Evolutionary conservation across 2,329 filamentous ascomycete genomes (phyloP), one percentile per base, ranked within the genome.

Genomic region (Alternaria longipes): DNA sequence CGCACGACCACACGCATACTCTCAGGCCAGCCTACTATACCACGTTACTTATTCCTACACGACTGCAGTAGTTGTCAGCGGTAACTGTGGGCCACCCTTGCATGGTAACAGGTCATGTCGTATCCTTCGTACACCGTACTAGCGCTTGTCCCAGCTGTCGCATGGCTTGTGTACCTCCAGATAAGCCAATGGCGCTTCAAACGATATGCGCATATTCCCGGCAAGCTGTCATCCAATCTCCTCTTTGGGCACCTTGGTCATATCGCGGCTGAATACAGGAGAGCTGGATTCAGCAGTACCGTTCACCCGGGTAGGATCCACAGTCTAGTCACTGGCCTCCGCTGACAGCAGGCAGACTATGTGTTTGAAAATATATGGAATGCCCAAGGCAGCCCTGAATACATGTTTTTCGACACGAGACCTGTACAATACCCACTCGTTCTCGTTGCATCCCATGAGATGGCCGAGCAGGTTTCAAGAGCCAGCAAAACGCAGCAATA

Each of bases 401-500:
- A 75, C 24, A 56, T 73, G 60, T 63, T 74, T 4, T 32, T 76
- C 2, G 78, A 80, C 50, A 66, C 76, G 14, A 70, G 78, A 7
- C 78, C 78, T 14, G 57, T 73, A 9, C 64, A 66, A 26, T 68
- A 71, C 34, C 62, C 71, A 1, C 36, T 78, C 22, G 24, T 64
- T 12, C 42, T 78, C 7, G 59, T 80, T 20, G 38, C 62, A 5
- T 74, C 74, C 4, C 76, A 80, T 45, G 71, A 71, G 1, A 57
- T 80, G 49, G 76, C 76, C 4, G 78, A 80, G 60, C 75, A 80
- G 50, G 62, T 78, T 4, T 60, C 74, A 1, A 73, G 56, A 57
- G 36, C 66, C 3, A 71, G 74, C 1, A 76, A 77, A 50, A 41
- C 59, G 26, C 69, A 71, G 49, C 75, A 72, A 4, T 74, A 73